Conservation (phyloP, 1,284 basidiomycete genomes). For the Kalmanozyma brasiliensis region DNA sequence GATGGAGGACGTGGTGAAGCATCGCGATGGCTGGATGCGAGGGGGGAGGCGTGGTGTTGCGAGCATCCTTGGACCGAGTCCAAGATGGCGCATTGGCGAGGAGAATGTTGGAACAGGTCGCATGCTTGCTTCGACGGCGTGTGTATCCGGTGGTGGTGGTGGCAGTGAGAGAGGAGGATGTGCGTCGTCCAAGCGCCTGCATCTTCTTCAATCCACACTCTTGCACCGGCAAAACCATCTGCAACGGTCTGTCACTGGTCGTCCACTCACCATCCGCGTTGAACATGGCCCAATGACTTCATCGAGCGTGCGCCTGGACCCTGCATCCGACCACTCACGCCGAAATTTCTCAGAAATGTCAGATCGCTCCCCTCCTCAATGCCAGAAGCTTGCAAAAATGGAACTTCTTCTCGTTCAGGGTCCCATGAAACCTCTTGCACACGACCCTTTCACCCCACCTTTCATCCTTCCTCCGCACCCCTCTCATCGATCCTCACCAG, state of each 20-base stretch:
- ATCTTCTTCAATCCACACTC: no score
- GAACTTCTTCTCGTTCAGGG: constrained; percentile 1
- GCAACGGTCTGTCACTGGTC: no score
- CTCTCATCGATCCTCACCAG: not conserved
- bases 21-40: constrained; percentile 1
- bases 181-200: no score
- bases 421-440: not conserved
- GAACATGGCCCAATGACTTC: no score
- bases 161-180: not conserved
- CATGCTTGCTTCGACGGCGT: not conserved
- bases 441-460: not conserved
- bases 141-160: constrained; percentile 1
- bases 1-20: constrained; percentile 2
- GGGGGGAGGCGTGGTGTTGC: no score
- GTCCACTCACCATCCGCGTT: no score
- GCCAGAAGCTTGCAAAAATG: not conserved
- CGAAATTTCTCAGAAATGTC: not conserved
- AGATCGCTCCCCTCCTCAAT: no score
- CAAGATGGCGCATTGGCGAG: not conserved
- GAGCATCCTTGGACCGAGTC: no score
- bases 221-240: no score
- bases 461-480: not conserved
- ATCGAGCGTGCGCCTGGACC: constrained; percentile 5
- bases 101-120: not conserved
- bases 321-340: no score